Base-by-base conservation (phyloP, 176 grass and related monocot genomes). In the Ensete glaucum region DNA sequence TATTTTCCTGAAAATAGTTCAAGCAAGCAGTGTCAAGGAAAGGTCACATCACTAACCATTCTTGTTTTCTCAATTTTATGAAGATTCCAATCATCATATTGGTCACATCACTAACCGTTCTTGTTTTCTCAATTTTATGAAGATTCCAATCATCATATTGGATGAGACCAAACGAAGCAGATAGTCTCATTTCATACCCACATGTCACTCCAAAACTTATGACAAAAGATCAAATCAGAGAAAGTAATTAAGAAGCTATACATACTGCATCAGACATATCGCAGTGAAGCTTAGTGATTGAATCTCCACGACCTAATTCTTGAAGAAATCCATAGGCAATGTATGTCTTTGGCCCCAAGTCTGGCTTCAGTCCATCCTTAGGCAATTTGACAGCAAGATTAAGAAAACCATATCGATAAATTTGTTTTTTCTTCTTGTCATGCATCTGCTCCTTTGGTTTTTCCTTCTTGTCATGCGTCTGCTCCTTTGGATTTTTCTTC, bases 221-320 rank as follows among this genome's bases (percentile, higher is more conserved):
- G 1, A 49, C 4, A 6, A 69, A 9, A 49, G 0, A 43, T 22
- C 2, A 20, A 53, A 22, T 13, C 8, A 74, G 29, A 54, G 22
- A 17, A 62, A 75, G 6, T 15, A 76, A 48, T 58, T 11, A 50
- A 62, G 2, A 2, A 69, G 21, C 13, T 26, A 56, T 15, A 26
- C 72, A 74, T 74, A 74, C 72, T 9, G 72, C 72, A 74, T 74
- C 72, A 56, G 72, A 74, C 52, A 74, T 76, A 49, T 76, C 73
- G 50, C 54, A 49, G 16, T 76, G 73, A 59, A 76, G 56, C 4
- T 76, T 60, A 11, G 73, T 76, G 34, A 76, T 56, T 49, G 73
- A 76, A 62, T 76, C 73, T 11, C 73, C 73, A 50, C 54, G 54
- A 3, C 73, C 73, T 2, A 76, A 50, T 17, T 76, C 73, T 60